Evolutionary conservation across 2,329 filamentous ascomycete genomes (phyloP).

Genomic region (Penicillium thymicola): DNA sequence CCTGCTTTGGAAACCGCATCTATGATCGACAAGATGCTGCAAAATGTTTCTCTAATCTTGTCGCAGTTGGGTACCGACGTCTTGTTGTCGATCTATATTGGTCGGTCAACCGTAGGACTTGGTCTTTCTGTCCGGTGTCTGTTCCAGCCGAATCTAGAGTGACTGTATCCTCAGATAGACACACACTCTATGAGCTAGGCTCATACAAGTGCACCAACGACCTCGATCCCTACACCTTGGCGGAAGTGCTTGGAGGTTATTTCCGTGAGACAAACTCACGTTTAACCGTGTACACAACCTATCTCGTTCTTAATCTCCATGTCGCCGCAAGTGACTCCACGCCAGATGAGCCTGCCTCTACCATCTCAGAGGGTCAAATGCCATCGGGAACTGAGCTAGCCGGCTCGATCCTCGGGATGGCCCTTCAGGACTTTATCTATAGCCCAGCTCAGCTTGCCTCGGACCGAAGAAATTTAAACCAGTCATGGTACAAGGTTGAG

Average conservation of each 20-base stretch:
- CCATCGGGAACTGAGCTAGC: conserved; percentile 47
- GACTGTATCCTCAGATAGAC: conserved; percentile 23
- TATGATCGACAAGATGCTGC: conserved; percentile 52
- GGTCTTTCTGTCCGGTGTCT: conserved; percentile 61
- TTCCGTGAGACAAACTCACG: conserved; percentile 53
- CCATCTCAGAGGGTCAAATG: conserved; percentile 42
- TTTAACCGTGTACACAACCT: conserved; percentile 53
- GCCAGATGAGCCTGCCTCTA: conserved; percentile 43
- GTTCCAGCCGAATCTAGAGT: conserved; percentile 39
- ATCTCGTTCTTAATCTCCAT: conserved; percentile 59
- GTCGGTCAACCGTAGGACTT: conserved; percentile 53
- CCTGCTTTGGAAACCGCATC: conserved; percentile 56
- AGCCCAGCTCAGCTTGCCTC: conserved; percentile 48
- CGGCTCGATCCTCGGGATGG: conserved; percentile 47
- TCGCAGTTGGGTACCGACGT: conserved; percentile 57
- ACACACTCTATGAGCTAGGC: conserved; percentile 49
- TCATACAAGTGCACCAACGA: conserved; percentile 54
- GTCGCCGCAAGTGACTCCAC: conserved; percentile 47
- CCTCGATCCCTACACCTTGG: conserved; percentile 51
- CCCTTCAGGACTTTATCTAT: conserved; percentile 53
- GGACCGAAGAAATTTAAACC: conserved; percentile 57
- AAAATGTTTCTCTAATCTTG: conserved; percentile 61
- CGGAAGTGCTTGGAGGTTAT: conserved; percentile 52
- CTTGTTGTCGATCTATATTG: conserved; percentile 63
- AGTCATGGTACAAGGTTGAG: conserved; percentile 53